phyloP scores from a whole-genome alignment of 371 early-diverging fungal species.

The Lichtheimia ornata region DNA sequence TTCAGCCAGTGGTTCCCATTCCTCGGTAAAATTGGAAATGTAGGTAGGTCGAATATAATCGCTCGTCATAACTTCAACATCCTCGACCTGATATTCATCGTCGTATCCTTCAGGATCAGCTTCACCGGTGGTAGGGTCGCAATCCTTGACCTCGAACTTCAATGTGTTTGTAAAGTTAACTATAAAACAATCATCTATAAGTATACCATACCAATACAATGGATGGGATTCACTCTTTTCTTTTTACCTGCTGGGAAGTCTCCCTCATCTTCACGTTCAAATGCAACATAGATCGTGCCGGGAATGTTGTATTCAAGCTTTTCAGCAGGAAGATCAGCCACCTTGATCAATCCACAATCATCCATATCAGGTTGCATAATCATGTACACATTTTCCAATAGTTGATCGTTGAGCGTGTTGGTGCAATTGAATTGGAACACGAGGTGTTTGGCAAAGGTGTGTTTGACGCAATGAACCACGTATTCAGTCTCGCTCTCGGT shows the following conservation, averaged over 20 bases:
- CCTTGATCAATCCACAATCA: conserved; percentile 59
- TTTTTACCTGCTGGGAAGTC: conserved; percentile 57
- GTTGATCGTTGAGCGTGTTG: conserved; percentile 91
- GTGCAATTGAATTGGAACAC: conserved; percentile 95
- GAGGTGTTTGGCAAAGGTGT: conserved; percentile 86
- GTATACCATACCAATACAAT: neutral
- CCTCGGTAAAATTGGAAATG: conserved; percentile 67
- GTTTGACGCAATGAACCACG: conserved; percentile 88
- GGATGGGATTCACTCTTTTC: neutral
- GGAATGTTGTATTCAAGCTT: conserved; percentile 80
- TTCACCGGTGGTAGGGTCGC: conserved; percentile 91
- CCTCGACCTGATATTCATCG: conserved; percentile 93
- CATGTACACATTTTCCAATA: conserved; percentile 90
- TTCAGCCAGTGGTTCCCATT: conserved; percentile 79
- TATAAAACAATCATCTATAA: conserved; percentile 9
- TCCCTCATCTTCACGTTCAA: conserved; percentile 59
- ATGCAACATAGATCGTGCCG: conserved; percentile 84
- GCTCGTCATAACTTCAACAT: conserved; percentile 78
- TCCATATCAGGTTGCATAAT: conserved; percentile 78
- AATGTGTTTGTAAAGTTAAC: conserved; percentile 88
- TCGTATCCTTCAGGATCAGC: conserved; percentile 92
- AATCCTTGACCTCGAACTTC: conserved; percentile 91
- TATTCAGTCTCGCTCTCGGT: conserved; percentile 98
- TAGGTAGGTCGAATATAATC: conserved; percentile 92
- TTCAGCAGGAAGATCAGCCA: conserved; percentile 66